Conservation (phyloP, 306 rosid genomes). For the Dryas alaskensis region DNA sequence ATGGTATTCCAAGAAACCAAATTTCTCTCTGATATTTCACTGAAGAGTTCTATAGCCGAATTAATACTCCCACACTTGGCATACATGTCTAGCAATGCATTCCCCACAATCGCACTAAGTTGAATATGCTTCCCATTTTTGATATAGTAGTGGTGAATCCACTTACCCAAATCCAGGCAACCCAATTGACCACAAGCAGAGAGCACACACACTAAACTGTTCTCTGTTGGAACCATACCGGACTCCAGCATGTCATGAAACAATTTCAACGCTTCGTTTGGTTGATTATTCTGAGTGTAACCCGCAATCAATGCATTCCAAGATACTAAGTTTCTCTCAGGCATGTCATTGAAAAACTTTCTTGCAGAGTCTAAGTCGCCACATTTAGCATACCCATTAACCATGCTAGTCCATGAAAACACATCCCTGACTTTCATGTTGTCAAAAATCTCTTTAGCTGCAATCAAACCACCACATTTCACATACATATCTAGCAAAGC, state of each 20-base stretch:
- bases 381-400: slow-evolving; percentile 70
- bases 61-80: slow-evolving; percentile 72
- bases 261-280: slow-evolving; percentile 58
- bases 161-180: slow-evolving; percentile 50
- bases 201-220: slow-evolving; percentile 64
- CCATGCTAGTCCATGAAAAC: slow-evolving; percentile 74
- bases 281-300: slow-evolving; percentile 62
- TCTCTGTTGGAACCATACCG: slow-evolving; percentile 49
- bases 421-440: slow-evolving; percentile 59
- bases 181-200: slow-evolving; percentile 75
- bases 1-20: slow-evolving; percentile 74
- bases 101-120: slow-evolving; percentile 46
- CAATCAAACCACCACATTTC: slow-evolving; percentile 48
- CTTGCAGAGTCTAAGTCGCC: slow-evolving; percentile 69
- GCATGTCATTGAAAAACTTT: slow-evolving; percentile 53
- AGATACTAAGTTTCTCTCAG: slow-evolving; percentile 58
- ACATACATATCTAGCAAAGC: slow-evolving; percentile 68
- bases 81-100: slow-evolving; percentile 69
- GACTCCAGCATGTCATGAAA: slow-evolving; percentile 50
- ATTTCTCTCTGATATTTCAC: slow-evolving; percentile 42
- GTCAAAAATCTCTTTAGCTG: slow-evolving; percentile 54
- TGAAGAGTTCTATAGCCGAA: slow-evolving; percentile 48
- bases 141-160: slow-evolving; percentile 51
- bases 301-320: slow-evolving; percentile 83
- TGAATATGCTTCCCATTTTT: slow-evolving; percentile 20